phyloP scores from a whole-genome alignment of 441 rosid genomes.

The Gossypium davidsonii region DNA sequence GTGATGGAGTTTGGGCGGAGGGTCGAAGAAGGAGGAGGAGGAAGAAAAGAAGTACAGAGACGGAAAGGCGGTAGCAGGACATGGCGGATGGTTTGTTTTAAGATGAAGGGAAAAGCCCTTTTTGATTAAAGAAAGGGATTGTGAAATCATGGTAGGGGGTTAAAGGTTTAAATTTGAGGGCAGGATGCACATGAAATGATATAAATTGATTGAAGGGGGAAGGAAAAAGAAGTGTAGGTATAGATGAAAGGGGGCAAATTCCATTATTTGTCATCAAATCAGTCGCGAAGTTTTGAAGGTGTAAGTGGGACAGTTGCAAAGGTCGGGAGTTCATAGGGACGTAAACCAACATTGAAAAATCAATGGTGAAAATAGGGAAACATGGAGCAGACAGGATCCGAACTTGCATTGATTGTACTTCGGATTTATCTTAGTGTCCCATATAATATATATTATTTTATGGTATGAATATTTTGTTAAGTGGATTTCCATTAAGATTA shows the following conservation, averaged over 20 bases:
- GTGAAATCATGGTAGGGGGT: not conserved
- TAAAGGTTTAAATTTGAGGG: slow-evolving; percentile 32
- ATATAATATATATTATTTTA: no score
- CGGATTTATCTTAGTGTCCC: no score
- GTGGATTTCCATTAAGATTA: no score
- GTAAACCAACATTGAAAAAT: not conserved
- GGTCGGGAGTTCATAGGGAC: not conserved
- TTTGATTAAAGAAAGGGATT: not conserved
- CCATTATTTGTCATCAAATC: slow-evolving; percentile 18
- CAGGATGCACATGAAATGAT: slow-evolving; percentile 50
- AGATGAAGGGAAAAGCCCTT: not conserved
- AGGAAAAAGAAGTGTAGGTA: no score
- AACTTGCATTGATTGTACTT: not conserved
- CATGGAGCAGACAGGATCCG: not conserved
- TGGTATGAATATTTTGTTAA: no score
- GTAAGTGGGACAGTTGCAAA: not conserved
- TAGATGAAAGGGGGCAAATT: not conserved
- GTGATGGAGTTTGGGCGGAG: not conserved
- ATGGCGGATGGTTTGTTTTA: slow-evolving; percentile 10
- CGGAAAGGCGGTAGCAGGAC: slow-evolving; percentile 11
- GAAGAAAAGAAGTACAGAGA: slow-evolving; percentile 16
- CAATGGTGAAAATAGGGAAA: not conserved
- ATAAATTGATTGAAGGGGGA: slow-evolving; percentile 4
- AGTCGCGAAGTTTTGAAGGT: slow-evolving; percentile 19
- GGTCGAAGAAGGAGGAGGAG: not conserved